Percentiles rank a stretch among this genome's conserved stretches.
phyloP scores from a whole-genome alignment of 2,329 filamentous ascomycete genomes.

The Lasiodiplodia sp. region DNA sequence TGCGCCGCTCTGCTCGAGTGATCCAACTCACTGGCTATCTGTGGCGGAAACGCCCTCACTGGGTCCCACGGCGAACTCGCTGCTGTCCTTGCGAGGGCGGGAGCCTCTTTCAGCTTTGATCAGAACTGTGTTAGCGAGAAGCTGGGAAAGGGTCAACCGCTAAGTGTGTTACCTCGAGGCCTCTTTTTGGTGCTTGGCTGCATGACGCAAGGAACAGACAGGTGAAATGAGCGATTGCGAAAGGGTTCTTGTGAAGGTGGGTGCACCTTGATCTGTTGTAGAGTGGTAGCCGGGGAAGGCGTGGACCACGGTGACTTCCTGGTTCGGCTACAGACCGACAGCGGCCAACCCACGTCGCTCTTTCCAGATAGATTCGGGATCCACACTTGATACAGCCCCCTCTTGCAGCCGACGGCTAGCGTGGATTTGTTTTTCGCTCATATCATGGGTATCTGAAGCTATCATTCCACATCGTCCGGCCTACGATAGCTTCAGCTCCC shows the following conservation, averaged over 20 bases:
- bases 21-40: constrained; percentile 38
- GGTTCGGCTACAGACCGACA: not conserved
- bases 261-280: too few relatives aligned
- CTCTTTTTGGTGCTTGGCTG: constrained; percentile 1
- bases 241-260: not conserved
- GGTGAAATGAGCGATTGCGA: not conserved
- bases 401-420: too few relatives aligned
- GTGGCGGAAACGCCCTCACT: constrained; percentile 32
- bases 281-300: not conserved
- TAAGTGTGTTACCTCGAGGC: not conserved
- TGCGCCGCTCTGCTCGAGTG: not conserved
- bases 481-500: too few relatives aligned
- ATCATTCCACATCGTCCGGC: too few relatives aligned
- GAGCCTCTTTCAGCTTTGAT: not conserved
- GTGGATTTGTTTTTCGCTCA: too few relatives aligned
- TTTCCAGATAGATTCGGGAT: not conserved
- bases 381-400: too few relatives aligned
- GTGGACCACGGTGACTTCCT: not conserved
- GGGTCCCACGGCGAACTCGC: constrained; percentile 22
- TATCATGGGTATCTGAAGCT: too few relatives aligned
- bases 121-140: not conserved
- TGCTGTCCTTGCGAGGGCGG: not conserved
- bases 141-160: not conserved
- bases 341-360: not conserved
- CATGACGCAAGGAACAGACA: not conserved